A percentile compares a stretch with the other conserved stretches of the same genome.
Evolutionary conservation across 1,284 basidiomycete species (phyloP).

Genomic region (Irpex sp.): DNA sequence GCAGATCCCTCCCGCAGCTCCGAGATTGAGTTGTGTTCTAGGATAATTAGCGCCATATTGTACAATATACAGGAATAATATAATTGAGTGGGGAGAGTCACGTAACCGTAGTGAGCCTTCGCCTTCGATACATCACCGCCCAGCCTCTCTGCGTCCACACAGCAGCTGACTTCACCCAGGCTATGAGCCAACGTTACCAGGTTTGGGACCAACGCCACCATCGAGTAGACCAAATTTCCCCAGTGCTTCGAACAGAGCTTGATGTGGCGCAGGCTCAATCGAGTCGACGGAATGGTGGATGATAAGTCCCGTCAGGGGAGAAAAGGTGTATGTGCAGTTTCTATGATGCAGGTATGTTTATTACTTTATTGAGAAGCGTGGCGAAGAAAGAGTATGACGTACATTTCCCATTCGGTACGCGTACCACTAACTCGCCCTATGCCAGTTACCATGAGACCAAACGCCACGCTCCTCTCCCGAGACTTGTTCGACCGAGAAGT

Average conservation of each 20-base stretch:
- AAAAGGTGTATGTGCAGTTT: conserved; percentile 72
- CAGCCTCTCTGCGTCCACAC: background rate
- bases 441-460: conserved; percentile 51
- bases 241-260: conserved; percentile 62
- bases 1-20: background rate
- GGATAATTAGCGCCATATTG: background rate
- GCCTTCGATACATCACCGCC: background rate
- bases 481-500: background rate
- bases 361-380: background rate
- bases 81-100: background rate
- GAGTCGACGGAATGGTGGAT: conserved; percentile 61
- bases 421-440: conserved; percentile 52
- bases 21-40: background rate
- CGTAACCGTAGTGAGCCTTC: background rate
- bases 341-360: conserved; percentile 33
- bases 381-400: conserved; percentile 24
- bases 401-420: conserved; percentile 62
- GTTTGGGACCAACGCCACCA: conserved; percentile 4
- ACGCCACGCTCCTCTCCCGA: conserved; percentile 42
- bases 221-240: conserved; percentile 28
- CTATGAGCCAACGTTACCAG: background rate
- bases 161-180: background rate
- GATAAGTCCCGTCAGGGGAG: conserved; percentile 60
- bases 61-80: background rate
- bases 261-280: conserved; percentile 71